Base-by-base conservation (phyloP, 257 asterid species). In the Eucommia ulmoides region DNA sequence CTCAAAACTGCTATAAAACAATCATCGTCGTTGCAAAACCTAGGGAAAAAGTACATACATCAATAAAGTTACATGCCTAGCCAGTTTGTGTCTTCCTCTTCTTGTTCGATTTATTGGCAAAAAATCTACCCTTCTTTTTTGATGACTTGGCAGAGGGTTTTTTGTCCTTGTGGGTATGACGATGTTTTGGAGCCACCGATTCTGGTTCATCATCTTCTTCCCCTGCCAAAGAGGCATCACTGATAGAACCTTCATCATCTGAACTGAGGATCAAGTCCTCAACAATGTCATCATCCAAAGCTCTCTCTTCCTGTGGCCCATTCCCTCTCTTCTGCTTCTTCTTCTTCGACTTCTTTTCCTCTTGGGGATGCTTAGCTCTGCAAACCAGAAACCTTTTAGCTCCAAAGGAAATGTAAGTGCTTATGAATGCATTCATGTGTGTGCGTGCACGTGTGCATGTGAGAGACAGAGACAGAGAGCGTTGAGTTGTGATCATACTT, bases 181-280 rank as follows among this genome's bases (percentile, higher is more conserved):
- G 56, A 62, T 10, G 24, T 47, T 68, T 60, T 11, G 42, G 49
- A 42, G 58, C 12, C 7, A 20, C 41, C 25, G 46, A 61, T 54
- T 61, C 41, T 33, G 46, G 63, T 54, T 61, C 71, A 12, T 72
- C 11, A 33, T 71, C 72, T 9, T 41, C 60, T 45, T 64, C 84
- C 23, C 65, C 96, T 16, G 14, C 66, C 12, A 73, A 70, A 9
- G 49, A 60, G 29, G 47, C 19, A 20, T 65, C 70, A 44, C 61
- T 67, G 14, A 53, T 7, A 7, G 63, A 68, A 56, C 56, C 57
- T n/a, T 72, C 93, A 8, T 84, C 94, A 33, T 88, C 96, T 1
- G 87, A 79, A 68, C 96, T 89, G 49, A 85, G 84, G 47, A 80
- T 55, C 45, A 82, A 76, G 52, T 89, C 96, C 73, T 80, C 88